A percentile compares a stretch with the other conserved stretches of the same genome.
Evolutionary conservation across 139 green algal genomes (phyloP).

Genomic region (Picochlorum sp.): DNA sequence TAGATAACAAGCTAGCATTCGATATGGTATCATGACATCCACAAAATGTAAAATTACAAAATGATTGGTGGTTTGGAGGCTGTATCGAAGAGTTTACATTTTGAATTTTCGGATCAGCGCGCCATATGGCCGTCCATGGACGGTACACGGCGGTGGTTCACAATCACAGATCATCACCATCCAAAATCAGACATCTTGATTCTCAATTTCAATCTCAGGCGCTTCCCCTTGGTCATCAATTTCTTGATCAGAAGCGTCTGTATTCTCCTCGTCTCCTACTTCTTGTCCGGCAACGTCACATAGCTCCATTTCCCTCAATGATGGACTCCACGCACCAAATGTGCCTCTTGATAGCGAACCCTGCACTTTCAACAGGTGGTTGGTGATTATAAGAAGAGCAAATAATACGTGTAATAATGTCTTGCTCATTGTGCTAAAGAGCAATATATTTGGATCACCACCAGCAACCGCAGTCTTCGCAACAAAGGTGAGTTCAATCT

Average conservation of each 20-base stretch:
- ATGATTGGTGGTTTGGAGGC: too few relatives aligned
- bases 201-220: neutral
- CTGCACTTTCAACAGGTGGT: constrained; percentile 23
- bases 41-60: too few relatives aligned
- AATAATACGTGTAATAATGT: too few relatives aligned
- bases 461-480: neutral
- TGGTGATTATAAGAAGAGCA: too few relatives aligned
- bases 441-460: neutral
- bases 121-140: too few relatives aligned
- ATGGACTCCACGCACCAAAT: constrained; percentile 56
- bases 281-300: constrained; percentile 28
- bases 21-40: too few relatives aligned
- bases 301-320: constrained; percentile 29
- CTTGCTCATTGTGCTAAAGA: too few relatives aligned
- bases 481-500: neutral
- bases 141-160: too few relatives aligned
- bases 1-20: too few relatives aligned
- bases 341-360: constrained; percentile 47
- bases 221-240: neutral
- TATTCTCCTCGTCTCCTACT: constrained; percentile 5
- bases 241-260: constrained; percentile 6
- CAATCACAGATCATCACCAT: too few relatives aligned
- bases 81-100: too few relatives aligned
- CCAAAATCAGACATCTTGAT: neutral
- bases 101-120: too few relatives aligned